Evolutionary conservation across 2,329 filamentous ascomycete genomes (phyloP), one percentile per base, ranked within the genome.

Genomic region (Pseudonectria foliicola): DNA sequence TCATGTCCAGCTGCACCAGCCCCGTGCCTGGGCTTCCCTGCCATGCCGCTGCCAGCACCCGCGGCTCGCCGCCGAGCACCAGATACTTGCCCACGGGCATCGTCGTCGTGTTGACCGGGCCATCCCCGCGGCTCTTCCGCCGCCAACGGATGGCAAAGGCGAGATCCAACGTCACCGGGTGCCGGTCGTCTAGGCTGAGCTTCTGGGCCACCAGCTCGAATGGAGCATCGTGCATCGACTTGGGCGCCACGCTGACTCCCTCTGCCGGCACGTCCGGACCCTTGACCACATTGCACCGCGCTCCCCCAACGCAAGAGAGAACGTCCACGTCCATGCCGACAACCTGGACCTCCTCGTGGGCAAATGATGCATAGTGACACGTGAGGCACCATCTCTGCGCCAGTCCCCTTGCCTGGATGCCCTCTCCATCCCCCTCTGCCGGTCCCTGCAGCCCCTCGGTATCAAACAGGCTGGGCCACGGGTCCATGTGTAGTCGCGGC

Each of bases 401-500:
- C 11, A 96, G 67, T 1, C 90, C 90, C 38, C 60, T 58, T 14
- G 68, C 58, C 8, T 47, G 50, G 16, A 37, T 34, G 6, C 42
- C 34, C 6, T 40, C 33, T 10, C 57, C 49, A 10, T 63, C 58
- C 16, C 46, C 56, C 18, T 63, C 59, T 6, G 48, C 43, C 2
- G 46, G 41, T 7, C 61, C 57, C 14, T 60, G 56, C 3, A 75
- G 50, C 11, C 63, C 64, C 14, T 78, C 71, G 13, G 74, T 66
- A 34, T 79, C 71, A 59, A 96, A 98, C 49, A 93, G 80, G 55
- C 82, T 88, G 1, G 92, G 89, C 90, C 92, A 98, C 3, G 77
- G 70, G 31, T 83, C 80, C 0, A 73, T 60, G 57, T 95, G 83
- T 4, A 95, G 68, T 8, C 83, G 75, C 10, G 92, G 88, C 10